Evolutionary conservation across 1,284 basidiomycete genomes (phyloP), one percentile per base, ranked within the genome.

Genomic region (Xerocomus minutiporus): DNA sequence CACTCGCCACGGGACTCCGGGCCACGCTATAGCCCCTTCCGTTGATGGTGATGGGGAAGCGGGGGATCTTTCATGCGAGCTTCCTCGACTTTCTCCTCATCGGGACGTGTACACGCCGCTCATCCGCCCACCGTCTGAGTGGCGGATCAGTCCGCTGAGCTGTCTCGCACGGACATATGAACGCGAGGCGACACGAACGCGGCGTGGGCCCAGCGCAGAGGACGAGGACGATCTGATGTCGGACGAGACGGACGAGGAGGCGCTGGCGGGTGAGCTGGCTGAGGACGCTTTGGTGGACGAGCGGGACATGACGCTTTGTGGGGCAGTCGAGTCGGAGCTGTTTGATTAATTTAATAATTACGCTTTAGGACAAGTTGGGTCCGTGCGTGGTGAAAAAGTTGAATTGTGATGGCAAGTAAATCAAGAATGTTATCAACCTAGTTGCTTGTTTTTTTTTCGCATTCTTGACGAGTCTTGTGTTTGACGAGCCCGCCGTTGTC

Each of bases 251-350:
- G 74, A 83, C 52, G 70, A 75, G n/a, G 73, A 72, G 23, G 70
- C 61, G 15, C 53, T 82, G 20, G 56, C 61, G 8, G 62, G 58
- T 1, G 82, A 80, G 63, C 59, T 84, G 26, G 53, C 66, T 8
- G 78, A 77, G 20, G 84, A 86, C 23, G 71, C 69, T 3, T 61
- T 64, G 17, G 57, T 80, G 38, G 77, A 85, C 40, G 51, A 57
- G 31, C 51, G 55, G 51, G 83, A 86, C 58, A 46, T 51, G 46
- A 51, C 43, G 28, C 26, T 48, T 2, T 68, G 61, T 4, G 53
- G 25, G 25, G 43, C 34, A 15, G 53, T 63, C 26, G 71, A 76
- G 62, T 50, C 54, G n/a, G 40, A 43, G 5, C 53, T 78, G 9
- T 75, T 71, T 69, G 53, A 43, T 8, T 36, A 36, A 43, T 46